Percentiles rank a stretch among this genome's conserved stretches.
Evolutionary conservation across 2,329 filamentous ascomycete species (phyloP).

Genomic region (Pyrenophora teres): DNA sequence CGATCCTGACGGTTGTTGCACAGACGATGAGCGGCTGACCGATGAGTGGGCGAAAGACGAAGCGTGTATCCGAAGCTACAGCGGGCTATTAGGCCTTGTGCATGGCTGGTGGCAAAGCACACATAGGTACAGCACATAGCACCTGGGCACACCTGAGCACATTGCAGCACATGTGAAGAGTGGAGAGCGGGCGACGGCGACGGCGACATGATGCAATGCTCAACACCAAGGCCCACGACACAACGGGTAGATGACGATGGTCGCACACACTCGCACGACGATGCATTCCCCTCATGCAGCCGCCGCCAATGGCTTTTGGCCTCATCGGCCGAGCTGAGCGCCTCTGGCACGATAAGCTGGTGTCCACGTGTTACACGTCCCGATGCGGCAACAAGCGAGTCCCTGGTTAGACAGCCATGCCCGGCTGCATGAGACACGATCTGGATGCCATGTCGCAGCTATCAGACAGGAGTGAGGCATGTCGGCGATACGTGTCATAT

Average conservation of each 20-base stretch:
- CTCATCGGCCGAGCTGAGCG: slow-evolving; percentile 4
- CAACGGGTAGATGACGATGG: slow-evolving; percentile 5
- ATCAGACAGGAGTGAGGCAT: slow-evolving; percentile 9
- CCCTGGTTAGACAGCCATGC: not conserved
- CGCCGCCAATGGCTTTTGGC: slow-evolving; percentile 10
- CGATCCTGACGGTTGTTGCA: slow-evolving; percentile 11
- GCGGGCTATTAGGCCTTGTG: slow-evolving; percentile 10
- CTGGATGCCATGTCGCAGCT: slow-evolving; percentile 22
- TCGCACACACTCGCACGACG: slow-evolving; percentile 4
- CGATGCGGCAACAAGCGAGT: slow-evolving; percentile 15
- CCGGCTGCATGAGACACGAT: slow-evolving; percentile 16
- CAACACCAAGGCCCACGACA: slow-evolving; percentile 5
- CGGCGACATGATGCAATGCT: not conserved
- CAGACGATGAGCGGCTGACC: slow-evolving; percentile 9
- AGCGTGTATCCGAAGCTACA: not conserved
- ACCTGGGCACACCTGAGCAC: too few relatives aligned
- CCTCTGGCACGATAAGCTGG: slow-evolving; percentile 14
- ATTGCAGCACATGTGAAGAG: not conserved
- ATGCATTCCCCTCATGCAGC: slow-evolving; percentile 1
- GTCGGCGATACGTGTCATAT: slow-evolving; percentile 30
- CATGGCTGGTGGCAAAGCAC: slow-evolving; percentile 1
- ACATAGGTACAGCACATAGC: too few relatives aligned
- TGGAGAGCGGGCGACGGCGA: not conserved
- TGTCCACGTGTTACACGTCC: slow-evolving; percentile 30
- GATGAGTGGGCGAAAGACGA: slow-evolving; percentile 2